Base-by-base conservation (phyloP, 208 protist species). In the Leishmania arabica region DNA sequence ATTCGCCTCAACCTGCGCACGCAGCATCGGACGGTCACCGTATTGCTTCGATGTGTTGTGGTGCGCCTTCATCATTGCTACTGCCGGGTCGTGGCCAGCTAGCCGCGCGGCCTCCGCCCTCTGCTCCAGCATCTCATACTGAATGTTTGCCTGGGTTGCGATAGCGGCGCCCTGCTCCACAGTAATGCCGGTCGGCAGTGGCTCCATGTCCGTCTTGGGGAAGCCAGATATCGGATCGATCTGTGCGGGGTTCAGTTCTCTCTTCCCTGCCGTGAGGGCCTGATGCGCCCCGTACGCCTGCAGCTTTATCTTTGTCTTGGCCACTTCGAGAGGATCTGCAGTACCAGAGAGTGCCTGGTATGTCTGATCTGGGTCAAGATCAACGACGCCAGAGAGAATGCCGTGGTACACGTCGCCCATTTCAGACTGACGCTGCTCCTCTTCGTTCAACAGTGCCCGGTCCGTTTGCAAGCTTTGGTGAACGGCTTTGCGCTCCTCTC, bases 221-320 rank as follows among this genome's bases (percentile, higher is more conserved):
- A 97, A 90, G 24, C 91, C 92, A 17, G 90, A 93, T 73, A 96
- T 93, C 11, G 92, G 92, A 82, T 96, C 95, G 69, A 94, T 86
- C 45, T 88, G 73, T 19, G 79, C 34, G 6, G 84, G 84, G 49
- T 85, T 82, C 24, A 80, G 78, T 40, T 83, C 72, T 37, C 83
- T 84, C 66, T 86, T 86, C 19, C 89, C 87, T 21, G 74, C 68
- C 72, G 87, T 60, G 7, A 94, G 78, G 17, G 91, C 89, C 78
- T 95, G 88, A 27, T 87, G 80, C 42, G 93, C 95, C 49, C 91
- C 92, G 81, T 97, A 97, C 15, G 91, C 87, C 70, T 94, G 85
- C 53, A 97, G 88, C 70, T 95, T 95, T 87, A 95, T 90, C 86
- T 97, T 97, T 66, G 95, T 96, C 81, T 93, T 92, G 11, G 93